Base-by-base conservation (phyloP, 2,329 filamentous ascomycete species). In the Parasarocladium wereldwijsianum region DNA sequence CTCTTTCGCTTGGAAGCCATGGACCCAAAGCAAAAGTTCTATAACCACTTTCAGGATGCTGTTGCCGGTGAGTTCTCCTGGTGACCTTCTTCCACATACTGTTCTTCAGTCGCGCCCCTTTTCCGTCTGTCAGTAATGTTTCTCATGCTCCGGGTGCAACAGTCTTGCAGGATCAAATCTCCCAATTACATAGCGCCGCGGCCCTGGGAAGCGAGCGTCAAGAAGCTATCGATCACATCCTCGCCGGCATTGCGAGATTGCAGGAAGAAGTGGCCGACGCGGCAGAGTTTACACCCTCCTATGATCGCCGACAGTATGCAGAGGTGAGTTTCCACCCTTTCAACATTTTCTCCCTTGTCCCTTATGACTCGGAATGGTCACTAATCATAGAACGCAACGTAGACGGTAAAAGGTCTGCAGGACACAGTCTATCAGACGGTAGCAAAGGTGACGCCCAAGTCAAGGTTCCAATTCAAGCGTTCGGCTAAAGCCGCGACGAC, bases 191-290 rank as follows among this genome's bases (percentile, higher is more conserved):
- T 14, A 64, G 69, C 28, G 63, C 73, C 14, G 64, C 77, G 10
- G 51, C 68, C 9, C 55, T 76, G 2, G 78, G 41, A 4, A 78
- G 79, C 36, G 83, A 90, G 52, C 77, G 83, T 24, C 71, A 79
- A 37, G 77, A 87, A 49, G 82, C 82, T 30, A 73, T 80, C 26
- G 85, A 93, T 41, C 70, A 81, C 43, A 78, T 85, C 40, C 65
- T 93, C 10, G 74, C 79, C 11, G 71, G 73, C 37, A 90, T 96
- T 43, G 76, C 81, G 17, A 70, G 73, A 34, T 65, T 96, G 11
- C 85, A 84, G 2, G 79, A 78, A 38, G 77, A 90, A 43, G 81
- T 94, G 22, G 77, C 82, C 40, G 85, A 94, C 54, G 80, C 82
- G 1, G 72, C 79, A 2, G 75, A 76, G 33, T 84, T 77, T 40